phyloP scores from a whole-genome alignment of 768 basidiomycete genomes.

The Macrolepiota albuminosa region DNA sequence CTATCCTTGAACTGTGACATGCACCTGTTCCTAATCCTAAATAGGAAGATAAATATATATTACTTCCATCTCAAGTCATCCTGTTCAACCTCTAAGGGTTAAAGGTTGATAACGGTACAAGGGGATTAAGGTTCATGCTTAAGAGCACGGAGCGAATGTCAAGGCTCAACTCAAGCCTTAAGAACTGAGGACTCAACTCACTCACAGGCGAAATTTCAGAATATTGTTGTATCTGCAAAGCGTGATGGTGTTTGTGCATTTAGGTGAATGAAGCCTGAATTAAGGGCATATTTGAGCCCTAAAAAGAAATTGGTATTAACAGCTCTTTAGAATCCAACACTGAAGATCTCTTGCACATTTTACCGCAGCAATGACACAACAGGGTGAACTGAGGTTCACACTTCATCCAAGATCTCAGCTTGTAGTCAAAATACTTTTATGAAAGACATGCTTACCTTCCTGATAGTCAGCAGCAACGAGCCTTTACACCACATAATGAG shows the following conservation, averaged over 20 bases:
- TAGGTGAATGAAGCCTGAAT: no score
- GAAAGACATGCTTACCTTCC: slow-evolving; percentile 3
- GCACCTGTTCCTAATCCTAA: background rate
- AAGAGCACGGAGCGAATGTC: no score
- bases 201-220: no score
- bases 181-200: no score
- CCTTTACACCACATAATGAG: background rate
- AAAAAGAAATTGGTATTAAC: background rate
- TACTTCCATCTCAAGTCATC: background rate
- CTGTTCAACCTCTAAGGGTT: background rate
- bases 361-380: background rate
- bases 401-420: background rate
- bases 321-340: background rate
- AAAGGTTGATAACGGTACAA: no score
- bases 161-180: no score
- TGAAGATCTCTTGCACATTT: background rate
- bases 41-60: background rate
- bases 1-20: background rate
- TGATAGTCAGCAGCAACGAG: slow-evolving; percentile 14
- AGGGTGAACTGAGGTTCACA: background rate
- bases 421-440: background rate
- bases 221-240: no score
- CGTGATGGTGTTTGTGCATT: no score
- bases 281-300: background rate
- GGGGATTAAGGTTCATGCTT: no score